Conservation (phyloP, 129 eudicot species). For the Helichrysum umbraculigerum region DNA sequence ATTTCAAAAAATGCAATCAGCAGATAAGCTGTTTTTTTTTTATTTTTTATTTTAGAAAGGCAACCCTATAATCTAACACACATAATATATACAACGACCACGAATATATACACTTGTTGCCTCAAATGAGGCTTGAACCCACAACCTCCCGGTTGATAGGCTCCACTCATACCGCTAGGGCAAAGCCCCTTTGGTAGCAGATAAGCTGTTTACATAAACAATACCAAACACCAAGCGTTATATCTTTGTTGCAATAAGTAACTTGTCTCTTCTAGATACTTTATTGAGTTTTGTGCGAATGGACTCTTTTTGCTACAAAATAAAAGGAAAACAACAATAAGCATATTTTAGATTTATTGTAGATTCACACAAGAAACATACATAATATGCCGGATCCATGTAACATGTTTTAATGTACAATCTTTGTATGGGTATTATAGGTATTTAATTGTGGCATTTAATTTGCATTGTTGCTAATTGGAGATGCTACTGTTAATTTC, state of each 20-base stretch:
- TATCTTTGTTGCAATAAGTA: not conserved
- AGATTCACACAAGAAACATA: slow-evolving; percentile 13
- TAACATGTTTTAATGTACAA: not conserved
- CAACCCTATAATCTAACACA: too few relatives aligned
- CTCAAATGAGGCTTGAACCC: too few relatives aligned
- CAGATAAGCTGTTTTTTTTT: not conserved
- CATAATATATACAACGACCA: too few relatives aligned
- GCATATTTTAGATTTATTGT: slow-evolving; percentile 17
- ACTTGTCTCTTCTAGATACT: not conserved
- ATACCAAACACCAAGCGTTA: not conserved
- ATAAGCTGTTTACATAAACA: not conserved
- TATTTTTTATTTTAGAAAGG: too few relatives aligned
- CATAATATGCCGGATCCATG: not conserved
- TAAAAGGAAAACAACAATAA: slow-evolving; percentile 14
- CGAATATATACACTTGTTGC: too few relatives aligned
- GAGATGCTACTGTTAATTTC: slow-evolving; percentile 12
- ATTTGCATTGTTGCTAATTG: not conserved
- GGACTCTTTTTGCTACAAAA: slow-evolving; percentile 26
- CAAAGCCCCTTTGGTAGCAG: too few relatives aligned
- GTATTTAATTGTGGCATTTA: not conserved
- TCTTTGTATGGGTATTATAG: not conserved
- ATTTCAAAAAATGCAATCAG: not conserved
- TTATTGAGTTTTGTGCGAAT: slow-evolving; percentile 15
- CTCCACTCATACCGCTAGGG: too few relatives aligned
- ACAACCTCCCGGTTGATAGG: too few relatives aligned